phyloP scores from a whole-genome alignment of 2,329 filamentous ascomycete genomes.

The Elsinoe australis region DNA sequence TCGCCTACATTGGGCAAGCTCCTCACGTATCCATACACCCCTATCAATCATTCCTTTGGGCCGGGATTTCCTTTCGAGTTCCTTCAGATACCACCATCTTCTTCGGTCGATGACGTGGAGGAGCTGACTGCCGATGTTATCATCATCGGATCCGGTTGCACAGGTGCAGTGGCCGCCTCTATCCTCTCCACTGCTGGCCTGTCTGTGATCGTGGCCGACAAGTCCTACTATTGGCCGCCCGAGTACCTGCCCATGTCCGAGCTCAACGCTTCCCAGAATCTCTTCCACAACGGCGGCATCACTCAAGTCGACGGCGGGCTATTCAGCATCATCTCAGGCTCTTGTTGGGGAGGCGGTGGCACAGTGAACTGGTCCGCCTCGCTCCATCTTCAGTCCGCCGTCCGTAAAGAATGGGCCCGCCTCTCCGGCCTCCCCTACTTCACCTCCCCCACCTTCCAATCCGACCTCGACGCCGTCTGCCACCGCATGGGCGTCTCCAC shows the following conservation, averaged over 20 bases:
- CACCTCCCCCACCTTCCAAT: slow-evolving; percentile 63
- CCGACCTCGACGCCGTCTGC: slow-evolving; percentile 72
- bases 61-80: slow-evolving; percentile 52
- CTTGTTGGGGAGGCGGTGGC: slow-evolving; percentile 76
- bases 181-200: slow-evolving; percentile 69
- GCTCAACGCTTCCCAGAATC: slow-evolving; percentile 49
- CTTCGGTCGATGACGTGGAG: slow-evolving; percentile 53
- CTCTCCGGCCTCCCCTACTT: slow-evolving; percentile 61
- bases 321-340: slow-evolving; percentile 58
- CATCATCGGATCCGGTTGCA: slow-evolving; percentile 80
- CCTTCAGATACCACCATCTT: slow-evolving; percentile 50
- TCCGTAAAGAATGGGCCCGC: slow-evolving; percentile 69
- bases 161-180: slow-evolving; percentile 73
- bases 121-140: slow-evolving; percentile 59
- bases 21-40: slow-evolving; percentile 51
- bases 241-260: slow-evolving; percentile 68
- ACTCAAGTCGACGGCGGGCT: slow-evolving; percentile 44
- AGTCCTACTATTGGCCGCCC: slow-evolving; percentile 67
- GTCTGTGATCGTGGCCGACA: slow-evolving; percentile 72
- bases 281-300: slow-evolving; percentile 63
- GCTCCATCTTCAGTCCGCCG: slow-evolving; percentile 62
- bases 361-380: slow-evolving; percentile 76
- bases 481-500: slow-evolving; percentile 67
- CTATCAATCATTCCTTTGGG: slow-evolving; percentile 41
- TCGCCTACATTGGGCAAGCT: slow-evolving; percentile 49